phyloP scores from a whole-genome alignment of 2,329 filamentous ascomycete genomes.

The Trichoderma atrobrunneum region DNA sequence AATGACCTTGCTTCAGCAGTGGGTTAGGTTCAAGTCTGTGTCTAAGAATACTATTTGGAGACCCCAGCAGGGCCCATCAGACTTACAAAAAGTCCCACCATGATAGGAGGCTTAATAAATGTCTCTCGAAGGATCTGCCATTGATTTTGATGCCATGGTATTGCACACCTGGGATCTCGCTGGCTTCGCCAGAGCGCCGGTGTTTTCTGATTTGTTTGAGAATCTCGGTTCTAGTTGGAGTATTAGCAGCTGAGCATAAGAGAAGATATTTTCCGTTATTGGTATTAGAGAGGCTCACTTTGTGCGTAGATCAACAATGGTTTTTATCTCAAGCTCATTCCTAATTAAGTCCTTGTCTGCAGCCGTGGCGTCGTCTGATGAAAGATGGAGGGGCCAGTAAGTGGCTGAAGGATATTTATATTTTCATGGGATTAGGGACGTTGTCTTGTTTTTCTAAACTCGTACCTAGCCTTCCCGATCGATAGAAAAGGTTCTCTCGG shows the following conservation, averaged over 20 bases:
- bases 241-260: background rate
- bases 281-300: constrained; percentile 48
- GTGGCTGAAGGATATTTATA: background rate
- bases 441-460: background rate
- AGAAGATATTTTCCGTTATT: background rate
- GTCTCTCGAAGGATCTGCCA: constrained; percentile 65
- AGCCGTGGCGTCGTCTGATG: constrained; percentile 65
- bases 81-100: constrained; percentile 63
- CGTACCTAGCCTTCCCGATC: constrained; percentile 62
- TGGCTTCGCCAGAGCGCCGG: constrained; percentile 42
- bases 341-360: constrained; percentile 60
- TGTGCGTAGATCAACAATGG: constrained; percentile 76
- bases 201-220: constrained; percentile 64
- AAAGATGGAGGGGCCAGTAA: background rate
- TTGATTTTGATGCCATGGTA: constrained; percentile 73
- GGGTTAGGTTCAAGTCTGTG: background rate
- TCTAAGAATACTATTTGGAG: background rate
- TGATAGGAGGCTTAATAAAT: constrained; percentile 64
- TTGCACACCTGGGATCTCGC: constrained; percentile 60
- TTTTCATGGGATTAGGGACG: constrained; percentile 15
- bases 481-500: constrained; percentile 62
- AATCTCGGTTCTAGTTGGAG: constrained; percentile 62
- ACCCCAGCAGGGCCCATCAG: background rate
- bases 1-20: constrained; percentile 43
- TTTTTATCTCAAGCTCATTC: constrained; percentile 62